Evolutionary conservation across 106 monocot species (phyloP).

Genomic region (Chionographis japonica): DNA sequence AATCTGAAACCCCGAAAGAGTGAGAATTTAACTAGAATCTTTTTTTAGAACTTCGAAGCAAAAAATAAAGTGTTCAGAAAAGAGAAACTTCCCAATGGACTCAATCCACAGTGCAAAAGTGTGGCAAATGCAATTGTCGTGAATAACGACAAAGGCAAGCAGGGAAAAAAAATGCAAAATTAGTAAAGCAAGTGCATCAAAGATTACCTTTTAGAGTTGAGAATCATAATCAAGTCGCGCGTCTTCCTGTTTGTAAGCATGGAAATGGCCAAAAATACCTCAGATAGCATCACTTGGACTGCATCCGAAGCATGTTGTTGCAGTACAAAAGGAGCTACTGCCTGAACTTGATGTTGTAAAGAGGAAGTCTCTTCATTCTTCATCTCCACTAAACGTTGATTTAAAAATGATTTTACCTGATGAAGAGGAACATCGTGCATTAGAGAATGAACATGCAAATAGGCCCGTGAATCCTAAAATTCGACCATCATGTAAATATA

Average conservation of each 20-base stretch:
- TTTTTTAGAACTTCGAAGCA: background rate
- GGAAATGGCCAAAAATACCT: conserved; percentile 64
- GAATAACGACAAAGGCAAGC: background rate
- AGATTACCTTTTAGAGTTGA: conserved; percentile 87
- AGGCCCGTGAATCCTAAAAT: background rate
- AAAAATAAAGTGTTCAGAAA: background rate
- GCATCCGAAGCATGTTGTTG: conserved; percentile 81
- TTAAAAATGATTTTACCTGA: conserved; percentile 84
- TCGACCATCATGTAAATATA: background rate
- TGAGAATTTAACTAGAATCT: background rate
- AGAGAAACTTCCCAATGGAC: background rate
- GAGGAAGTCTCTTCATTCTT: conserved; percentile 78
- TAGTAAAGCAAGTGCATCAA: background rate
- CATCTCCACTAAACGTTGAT: conserved; percentile 81
- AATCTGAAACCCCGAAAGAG: conserved; percentile 35
- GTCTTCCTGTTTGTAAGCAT: conserved; percentile 83
- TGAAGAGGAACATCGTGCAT: background rate
- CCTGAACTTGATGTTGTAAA: conserved; percentile 96
- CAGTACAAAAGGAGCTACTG: conserved; percentile 76
- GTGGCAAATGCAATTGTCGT: too few relatives aligned
- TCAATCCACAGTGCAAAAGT: background rate
- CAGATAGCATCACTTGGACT: conserved; percentile 50
- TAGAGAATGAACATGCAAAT: background rate
- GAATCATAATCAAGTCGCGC: conserved; percentile 94
- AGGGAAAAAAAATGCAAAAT: background rate